Evolutionary conservation across 2,329 filamentous ascomycete genomes (phyloP).

Genomic region (Geosmithia putterillii): DNA sequence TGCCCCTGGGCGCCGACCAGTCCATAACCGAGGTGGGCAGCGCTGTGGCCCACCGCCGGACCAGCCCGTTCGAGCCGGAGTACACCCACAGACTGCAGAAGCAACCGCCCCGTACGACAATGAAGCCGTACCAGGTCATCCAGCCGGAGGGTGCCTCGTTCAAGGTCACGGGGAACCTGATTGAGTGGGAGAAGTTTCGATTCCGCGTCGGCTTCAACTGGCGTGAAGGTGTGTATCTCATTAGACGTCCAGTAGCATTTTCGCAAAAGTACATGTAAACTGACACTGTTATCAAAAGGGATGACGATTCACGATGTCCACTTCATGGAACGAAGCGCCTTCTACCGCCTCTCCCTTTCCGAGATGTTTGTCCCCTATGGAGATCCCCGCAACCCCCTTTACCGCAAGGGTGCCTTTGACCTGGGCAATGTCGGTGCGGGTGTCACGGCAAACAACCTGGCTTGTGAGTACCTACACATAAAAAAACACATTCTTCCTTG

Average conservation of each 20-base stretch:
- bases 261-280: no score
- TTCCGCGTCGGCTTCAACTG: constrained; percentile 57
- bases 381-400: constrained; percentile 48
- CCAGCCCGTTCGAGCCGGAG: constrained; percentile 26
- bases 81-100: constrained; percentile 18
- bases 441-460: constrained; percentile 52
- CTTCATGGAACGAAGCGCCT: constrained; percentile 49
- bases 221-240: constrained; percentile 51
- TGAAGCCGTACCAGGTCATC: constrained; percentile 14
- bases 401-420: constrained; percentile 56
- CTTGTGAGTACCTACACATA: no score
- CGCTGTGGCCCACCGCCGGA: constrained; percentile 27
- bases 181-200: constrained; percentile 50
- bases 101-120: constrained; percentile 10
- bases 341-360: constrained; percentile 52
- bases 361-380: constrained; percentile 61
- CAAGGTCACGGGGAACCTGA: constrained; percentile 25
- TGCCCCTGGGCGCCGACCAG: constrained; percentile 23
- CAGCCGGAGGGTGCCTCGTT: constrained; percentile 19
- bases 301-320: constrained; percentile 52
- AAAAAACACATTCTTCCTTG: no score
- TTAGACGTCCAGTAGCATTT: no score
- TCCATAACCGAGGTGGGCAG: constrained; percentile 9
- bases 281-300: constrained; percentile 61
- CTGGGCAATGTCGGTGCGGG: constrained; percentile 55